Percentiles rank a stretch among this genome's conserved stretches.
These are phyloP conservation scores for Stephanodiscus triporus DNA, from an alignment of 108 stramenopile species.

Conservation along the genomic window DNA sequence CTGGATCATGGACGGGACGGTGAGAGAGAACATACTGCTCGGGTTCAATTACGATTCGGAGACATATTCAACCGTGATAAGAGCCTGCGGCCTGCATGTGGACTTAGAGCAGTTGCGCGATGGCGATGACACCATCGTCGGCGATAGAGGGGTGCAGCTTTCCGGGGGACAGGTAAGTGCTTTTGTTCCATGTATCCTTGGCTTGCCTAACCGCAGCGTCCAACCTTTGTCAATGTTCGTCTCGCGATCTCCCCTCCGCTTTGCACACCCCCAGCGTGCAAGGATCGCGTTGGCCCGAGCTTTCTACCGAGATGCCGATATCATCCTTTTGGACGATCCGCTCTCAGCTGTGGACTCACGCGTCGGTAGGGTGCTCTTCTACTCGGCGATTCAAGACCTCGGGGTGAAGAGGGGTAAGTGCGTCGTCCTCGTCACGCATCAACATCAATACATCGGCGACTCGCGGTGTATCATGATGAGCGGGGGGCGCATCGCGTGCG, in stretches of 20 bases:
- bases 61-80: conserved; percentile 66
- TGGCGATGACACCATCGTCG: conserved; percentile 88
- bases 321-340: conserved; percentile 91
- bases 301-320: conserved; percentile 69
- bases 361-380: conserved; percentile 84
- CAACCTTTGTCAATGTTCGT: neutral
- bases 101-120: conserved; percentile 76
- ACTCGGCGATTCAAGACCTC: conserved; percentile 74
- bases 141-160: conserved; percentile 92
- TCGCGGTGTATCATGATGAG: conserved; percentile 78
- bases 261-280: conserved; percentile 59
- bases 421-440: conserved; percentile 91
- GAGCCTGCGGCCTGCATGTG: conserved; percentile 74
- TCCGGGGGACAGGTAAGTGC: conserved; percentile 77
- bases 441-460: conserved; percentile 86
- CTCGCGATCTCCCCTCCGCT: neutral
- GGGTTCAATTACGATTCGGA: conserved; percentile 57
- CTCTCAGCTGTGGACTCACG: conserved; percentile 94
- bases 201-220: neutral
- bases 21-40: conserved; percentile 88
- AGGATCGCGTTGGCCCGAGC: conserved; percentile 85
- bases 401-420: conserved; percentile 62
- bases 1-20: conserved; percentile 91
- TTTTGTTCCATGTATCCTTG: neutral
- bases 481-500: conserved; percentile 59